Conservation (phyloP, 345 rosid species). For the Passiflora organensis region DNA sequence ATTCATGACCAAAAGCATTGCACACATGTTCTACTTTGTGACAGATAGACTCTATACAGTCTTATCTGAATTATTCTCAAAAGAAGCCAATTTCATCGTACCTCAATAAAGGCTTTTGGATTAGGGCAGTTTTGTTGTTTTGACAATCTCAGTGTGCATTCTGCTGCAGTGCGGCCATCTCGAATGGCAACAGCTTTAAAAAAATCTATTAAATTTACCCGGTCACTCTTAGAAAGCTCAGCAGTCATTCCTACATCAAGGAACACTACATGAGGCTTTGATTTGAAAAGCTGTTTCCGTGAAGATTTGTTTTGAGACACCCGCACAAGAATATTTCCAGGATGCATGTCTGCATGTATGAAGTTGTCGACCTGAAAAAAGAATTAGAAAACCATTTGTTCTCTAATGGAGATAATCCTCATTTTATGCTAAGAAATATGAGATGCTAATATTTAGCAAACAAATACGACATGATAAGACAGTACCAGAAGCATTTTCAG, state of each 20-base stretch:
- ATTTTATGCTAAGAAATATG: neutral
- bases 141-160: constrained; percentile 69
- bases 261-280: constrained; percentile 88
- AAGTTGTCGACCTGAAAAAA: constrained; percentile 89
- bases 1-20: neutral
- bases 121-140: constrained; percentile 85
- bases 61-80: constrained; percentile 1
- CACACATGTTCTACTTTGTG: neutral
- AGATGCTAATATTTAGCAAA: too few species aligned
- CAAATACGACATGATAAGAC: too few species aligned
- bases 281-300: constrained; percentile 54
- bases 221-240: constrained; percentile 78
- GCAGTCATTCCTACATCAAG: constrained; percentile 99
- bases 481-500: constrained; percentile 96
- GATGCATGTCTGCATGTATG: constrained; percentile 99
- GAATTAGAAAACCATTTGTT: constrained; percentile 5
- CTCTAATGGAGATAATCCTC: constrained; percentile 1
- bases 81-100: constrained; percentile 12
- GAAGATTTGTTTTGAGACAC: constrained; percentile 54
- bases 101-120: constrained; percentile 78
- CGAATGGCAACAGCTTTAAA: constrained; percentile 89
- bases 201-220: constrained; percentile 74
- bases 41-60: neutral
- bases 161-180: constrained; percentile 93
- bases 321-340: constrained; percentile 92